Evolutionary conservation across 2,329 filamentous ascomycete species (phyloP).

Genomic region (Pseudogymnoascus verrucosus): DNA sequence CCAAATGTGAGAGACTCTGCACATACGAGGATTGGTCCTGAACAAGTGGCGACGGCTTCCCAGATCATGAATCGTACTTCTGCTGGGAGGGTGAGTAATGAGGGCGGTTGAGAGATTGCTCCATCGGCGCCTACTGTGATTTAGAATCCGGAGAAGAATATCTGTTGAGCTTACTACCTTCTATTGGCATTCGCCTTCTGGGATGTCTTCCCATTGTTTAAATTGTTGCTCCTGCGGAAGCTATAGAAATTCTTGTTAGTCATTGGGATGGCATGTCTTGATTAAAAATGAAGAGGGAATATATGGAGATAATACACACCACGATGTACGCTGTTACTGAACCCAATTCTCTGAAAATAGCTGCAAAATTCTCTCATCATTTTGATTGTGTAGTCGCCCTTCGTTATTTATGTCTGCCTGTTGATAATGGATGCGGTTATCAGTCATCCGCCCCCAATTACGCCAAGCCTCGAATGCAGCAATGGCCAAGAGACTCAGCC

Average conservation of each 20-base stretch:
- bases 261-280: background rate
- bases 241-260: background rate
- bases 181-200: background rate
- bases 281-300: background rate
- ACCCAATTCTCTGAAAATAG: background rate
- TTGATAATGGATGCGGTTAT: background rate
- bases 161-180: background rate
- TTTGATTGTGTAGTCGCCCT: background rate
- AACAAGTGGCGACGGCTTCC: background rate
- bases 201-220: background rate
- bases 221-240: background rate
- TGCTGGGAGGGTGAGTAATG: background rate
- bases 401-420: background rate
- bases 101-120: background rate
- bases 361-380: background rate
- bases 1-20: background rate
- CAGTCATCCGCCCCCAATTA: background rate
- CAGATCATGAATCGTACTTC: constrained; percentile 1
- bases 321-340: background rate
- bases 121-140: background rate
- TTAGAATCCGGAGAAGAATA: background rate
- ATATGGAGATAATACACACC: background rate
- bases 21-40: background rate
- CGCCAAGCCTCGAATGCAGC: background rate
- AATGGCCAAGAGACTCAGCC: background rate